These are phyloP conservation scores for Suillus brevipes DNA, from an alignment of 768 basidiomycete species.

Conservation along the genomic window DNA sequence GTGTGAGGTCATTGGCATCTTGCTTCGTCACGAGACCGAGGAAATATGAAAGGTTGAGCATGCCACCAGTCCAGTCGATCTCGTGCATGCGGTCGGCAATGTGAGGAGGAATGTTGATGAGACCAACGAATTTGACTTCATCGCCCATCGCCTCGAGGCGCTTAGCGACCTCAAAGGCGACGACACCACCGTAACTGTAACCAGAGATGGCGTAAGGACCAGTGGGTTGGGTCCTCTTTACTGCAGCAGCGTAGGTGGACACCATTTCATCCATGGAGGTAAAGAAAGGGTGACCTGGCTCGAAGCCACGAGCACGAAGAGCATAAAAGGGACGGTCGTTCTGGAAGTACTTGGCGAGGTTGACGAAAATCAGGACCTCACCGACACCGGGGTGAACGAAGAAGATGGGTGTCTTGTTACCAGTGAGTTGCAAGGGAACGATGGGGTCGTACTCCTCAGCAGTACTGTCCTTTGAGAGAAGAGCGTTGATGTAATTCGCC, in stretches of 20 bases:
- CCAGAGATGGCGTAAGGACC: constrained; percentile 46
- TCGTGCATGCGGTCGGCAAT: constrained; percentile 44
- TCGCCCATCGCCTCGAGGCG: constrained; percentile 35
- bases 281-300: constrained; percentile 38
- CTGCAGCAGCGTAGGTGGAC: constrained; percentile 34
- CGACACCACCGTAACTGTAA: constrained; percentile 47
- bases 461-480: constrained; percentile 15
- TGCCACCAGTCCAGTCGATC: constrained; percentile 39
- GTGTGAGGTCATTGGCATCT: constrained; percentile 17
- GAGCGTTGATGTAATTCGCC: constrained; percentile 30
- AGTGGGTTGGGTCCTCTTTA: constrained; percentile 34
- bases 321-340: constrained; percentile 46
- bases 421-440: constrained; percentile 38
- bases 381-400: constrained; percentile 46
- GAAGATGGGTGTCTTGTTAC: constrained; percentile 42
- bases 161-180: constrained; percentile 45
- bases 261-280: constrained; percentile 42
- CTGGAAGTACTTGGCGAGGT: constrained; percentile 38
- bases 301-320: constrained; percentile 46
- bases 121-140: constrained; percentile 40
- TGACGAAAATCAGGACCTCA: constrained; percentile 41
- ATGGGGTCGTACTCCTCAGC: constrained; percentile 37
- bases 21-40: constrained; percentile 32
- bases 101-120: constrained; percentile 44
- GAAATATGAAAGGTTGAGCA: constrained; percentile 42